A percentile compares a stretch with the other conserved stretches of the same genome.
Conservation (phyloP, 805 yeast genomes). For the Kodamaea fukazawae region DNA sequence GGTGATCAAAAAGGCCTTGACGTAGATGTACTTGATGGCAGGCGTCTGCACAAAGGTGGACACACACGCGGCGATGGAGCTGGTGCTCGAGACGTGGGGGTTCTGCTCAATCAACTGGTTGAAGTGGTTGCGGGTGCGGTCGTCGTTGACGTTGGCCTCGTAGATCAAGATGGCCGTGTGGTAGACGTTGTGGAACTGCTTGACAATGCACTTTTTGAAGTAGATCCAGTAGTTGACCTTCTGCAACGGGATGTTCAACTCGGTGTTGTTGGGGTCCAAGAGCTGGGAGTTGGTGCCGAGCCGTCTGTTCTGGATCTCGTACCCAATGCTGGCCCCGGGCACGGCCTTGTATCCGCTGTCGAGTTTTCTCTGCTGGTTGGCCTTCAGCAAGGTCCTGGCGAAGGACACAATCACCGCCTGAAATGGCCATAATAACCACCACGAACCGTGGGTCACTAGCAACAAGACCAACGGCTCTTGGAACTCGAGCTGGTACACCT, state of each 20-base stretch:
- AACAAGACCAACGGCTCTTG: slow-evolving; percentile 67
- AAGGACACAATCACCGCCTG: slow-evolving; percentile 54
- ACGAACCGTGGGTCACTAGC: slow-evolving; percentile 72
- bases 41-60: slow-evolving; percentile 39
- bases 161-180: slow-evolving; percentile 43
- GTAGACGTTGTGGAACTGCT: slow-evolving; percentile 43
- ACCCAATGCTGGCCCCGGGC: slow-evolving; percentile 24
- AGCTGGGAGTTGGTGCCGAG: slow-evolving; percentile 30
- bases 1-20: slow-evolving; percentile 45
- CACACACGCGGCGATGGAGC: slow-evolving; percentile 33
- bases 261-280: slow-evolving; percentile 17
- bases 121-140: slow-evolving; percentile 31
- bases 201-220: slow-evolving; percentile 37
- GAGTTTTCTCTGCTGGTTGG: slow-evolving; percentile 14
- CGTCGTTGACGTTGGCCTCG: slow-evolving; percentile 38
- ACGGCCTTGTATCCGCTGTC: slow-evolving; percentile 7
- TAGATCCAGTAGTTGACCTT: slow-evolving; percentile 20
- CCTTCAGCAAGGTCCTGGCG: slow-evolving; percentile 39
- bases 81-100: slow-evolving; percentile 33
- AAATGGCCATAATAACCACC: slow-evolving; percentile 71
- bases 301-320: slow-evolving; percentile 22
- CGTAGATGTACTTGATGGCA: slow-evolving; percentile 48
- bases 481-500: slow-evolving; percentile 57
- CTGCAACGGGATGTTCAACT: slow-evolving; percentile 10
- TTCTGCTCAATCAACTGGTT: slow-evolving; percentile 34